Evolutionary conservation across 2,329 filamentous ascomycete species (phyloP).

Genomic region (Gaeumannomyces tritici): DNA sequence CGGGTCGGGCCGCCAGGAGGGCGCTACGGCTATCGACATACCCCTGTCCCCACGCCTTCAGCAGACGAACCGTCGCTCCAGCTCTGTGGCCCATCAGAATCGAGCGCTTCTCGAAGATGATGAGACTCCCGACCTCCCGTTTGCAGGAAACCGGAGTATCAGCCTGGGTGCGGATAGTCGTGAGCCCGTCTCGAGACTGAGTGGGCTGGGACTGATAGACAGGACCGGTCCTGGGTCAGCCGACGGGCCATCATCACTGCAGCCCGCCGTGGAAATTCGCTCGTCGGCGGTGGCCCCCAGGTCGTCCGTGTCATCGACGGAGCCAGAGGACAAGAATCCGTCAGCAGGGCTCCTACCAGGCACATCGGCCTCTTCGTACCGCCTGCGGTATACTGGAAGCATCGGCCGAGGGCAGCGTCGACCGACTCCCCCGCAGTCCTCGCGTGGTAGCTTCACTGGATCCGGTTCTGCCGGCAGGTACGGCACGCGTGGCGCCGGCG

Average conservation of each 20-base stretch:
- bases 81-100: slow-evolving; percentile 58
- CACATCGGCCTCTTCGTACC: slow-evolving; percentile 22
- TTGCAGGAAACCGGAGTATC: slow-evolving; percentile 54
- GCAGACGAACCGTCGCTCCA: slow-evolving; percentile 50
- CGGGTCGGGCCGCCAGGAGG: slow-evolving; percentile 24
- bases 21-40: slow-evolving; percentile 58
- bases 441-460: slow-evolving; percentile 34
- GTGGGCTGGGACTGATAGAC: slow-evolving; percentile 32
- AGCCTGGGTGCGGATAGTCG: slow-evolving; percentile 58
- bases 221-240: slow-evolving; percentile 7
- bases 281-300: slow-evolving; percentile 23
- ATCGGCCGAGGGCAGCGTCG: neutral
- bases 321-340: slow-evolving; percentile 34
- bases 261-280: slow-evolving; percentile 32
- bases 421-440: slow-evolving; percentile 34
- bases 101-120: slow-evolving; percentile 45
- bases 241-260: slow-evolving; percentile 21
- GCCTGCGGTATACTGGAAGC: slow-evolving; percentile 29
- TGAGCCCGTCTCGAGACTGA: slow-evolving; percentile 50
- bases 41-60: slow-evolving; percentile 56
- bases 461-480: slow-evolving; percentile 17
- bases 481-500: slow-evolving; percentile 26
- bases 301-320: slow-evolving; percentile 24
- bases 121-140: slow-evolving; percentile 39
- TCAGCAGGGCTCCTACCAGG: slow-evolving; percentile 32